A percentile compares a stretch with the other conserved stretches of the same genome.
phyloP scores from a whole-genome alignment of 495 filamentous ascomycete species.

The Penicillium odoratum region DNA sequence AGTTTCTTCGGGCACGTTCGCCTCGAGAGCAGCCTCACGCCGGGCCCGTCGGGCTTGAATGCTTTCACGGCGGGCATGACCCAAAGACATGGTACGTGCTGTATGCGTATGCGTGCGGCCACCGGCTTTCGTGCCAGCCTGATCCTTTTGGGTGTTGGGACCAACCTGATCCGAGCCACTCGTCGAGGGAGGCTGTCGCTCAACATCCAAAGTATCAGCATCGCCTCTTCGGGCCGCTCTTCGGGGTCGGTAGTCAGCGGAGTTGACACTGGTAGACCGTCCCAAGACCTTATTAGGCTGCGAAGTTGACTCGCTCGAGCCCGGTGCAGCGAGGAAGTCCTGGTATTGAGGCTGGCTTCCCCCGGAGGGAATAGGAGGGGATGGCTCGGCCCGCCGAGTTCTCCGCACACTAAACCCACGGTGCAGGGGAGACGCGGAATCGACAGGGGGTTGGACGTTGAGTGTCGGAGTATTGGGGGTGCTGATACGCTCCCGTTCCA shows the following conservation, averaged over 20 bases:
- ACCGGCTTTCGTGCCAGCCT: constrained; percentile 27
- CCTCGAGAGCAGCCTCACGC: constrained; percentile 64
- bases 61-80: constrained; percentile 85
- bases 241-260: constrained; percentile 68
- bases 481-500: constrained; percentile 54
- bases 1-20: constrained; percentile 80
- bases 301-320: constrained; percentile 56
- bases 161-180: constrained; percentile 76
- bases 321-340: constrained; percentile 70
- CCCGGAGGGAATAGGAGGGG: constrained; percentile 57
- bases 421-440: constrained; percentile 59
- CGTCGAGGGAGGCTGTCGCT: constrained; percentile 63
- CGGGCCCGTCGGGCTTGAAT: constrained; percentile 79
- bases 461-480: constrained; percentile 67
- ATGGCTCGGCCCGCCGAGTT: constrained; percentile 60
- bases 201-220: constrained; percentile 51
- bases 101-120: constrained; percentile 47
- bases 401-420: constrained; percentile 83
- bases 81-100: constrained; percentile 82
- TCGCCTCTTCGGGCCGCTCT: constrained; percentile 59
- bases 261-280: constrained; percentile 83
- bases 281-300: constrained; percentile 65
- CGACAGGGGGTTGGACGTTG: constrained; percentile 70
- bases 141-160: constrained; percentile 44
- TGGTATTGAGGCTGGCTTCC: constrained; percentile 69